Evolutionary conservation across 306 rosid genomes (phyloP).

Genomic region (Geum urbanum): DNA sequence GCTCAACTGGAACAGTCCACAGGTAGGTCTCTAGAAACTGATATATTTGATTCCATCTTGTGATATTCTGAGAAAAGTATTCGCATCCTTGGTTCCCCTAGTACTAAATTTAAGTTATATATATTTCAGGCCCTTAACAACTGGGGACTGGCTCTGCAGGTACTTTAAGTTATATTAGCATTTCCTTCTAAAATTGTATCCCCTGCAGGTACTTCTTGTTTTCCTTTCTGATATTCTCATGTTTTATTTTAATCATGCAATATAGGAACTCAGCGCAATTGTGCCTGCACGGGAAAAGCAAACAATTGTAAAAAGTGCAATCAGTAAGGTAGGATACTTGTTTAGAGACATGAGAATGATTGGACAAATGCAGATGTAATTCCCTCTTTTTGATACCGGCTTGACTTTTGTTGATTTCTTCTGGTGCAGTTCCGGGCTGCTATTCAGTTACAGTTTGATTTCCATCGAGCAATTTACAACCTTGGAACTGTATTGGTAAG

Average conservation of each 20-base stretch:
- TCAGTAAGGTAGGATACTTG: constrained; percentile 65
- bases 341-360: constrained; percentile 17
- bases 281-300: constrained; percentile 97
- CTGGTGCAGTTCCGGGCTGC: constrained; percentile 92
- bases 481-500: constrained; percentile 98
- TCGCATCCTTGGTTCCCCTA: background rate
- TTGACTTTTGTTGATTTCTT: constrained; percentile 28
- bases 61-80: background rate
- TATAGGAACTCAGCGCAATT: constrained; percentile 95
- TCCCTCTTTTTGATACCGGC: background rate
- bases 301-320: constrained; percentile 85
- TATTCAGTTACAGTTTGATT: constrained; percentile 95
- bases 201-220: background rate
- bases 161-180: constrained; percentile 27
- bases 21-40: constrained; percentile 51
- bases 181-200: background rate
- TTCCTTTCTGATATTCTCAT: constrained; percentile 9
- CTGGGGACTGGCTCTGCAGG: constrained; percentile 99
- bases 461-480: constrained; percentile 98
- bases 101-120: constrained; percentile 30
- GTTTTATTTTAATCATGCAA: constrained; percentile 16
- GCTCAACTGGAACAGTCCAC: constrained; percentile 99
- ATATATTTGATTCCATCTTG: background rate
- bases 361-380: constrained; percentile 20
- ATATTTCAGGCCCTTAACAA: constrained; percentile 93